Base-by-base conservation (phyloP, 257 asterid species). In the Salvia rosmarinus region DNA sequence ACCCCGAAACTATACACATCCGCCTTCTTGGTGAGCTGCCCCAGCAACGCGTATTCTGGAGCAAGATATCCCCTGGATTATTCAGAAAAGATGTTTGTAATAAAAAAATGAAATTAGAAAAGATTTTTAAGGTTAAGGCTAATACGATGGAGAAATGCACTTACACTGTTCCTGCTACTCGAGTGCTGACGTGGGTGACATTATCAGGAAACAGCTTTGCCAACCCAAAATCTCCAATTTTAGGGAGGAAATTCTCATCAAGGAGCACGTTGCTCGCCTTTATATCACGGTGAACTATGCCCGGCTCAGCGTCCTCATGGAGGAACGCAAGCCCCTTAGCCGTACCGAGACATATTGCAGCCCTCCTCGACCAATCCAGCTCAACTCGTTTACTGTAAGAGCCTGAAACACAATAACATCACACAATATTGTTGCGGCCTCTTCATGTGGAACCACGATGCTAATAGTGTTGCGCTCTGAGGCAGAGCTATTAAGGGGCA, bases 141-240 rank as follows among this genome's bases (percentile, higher is more conserved):
- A 71, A 32, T 11, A 19, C 9, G 4, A 62, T 32, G 50, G n/a
- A 2, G 60, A 73, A 40, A 11, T 19, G 68, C n/a, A 74, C 97
- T 78, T 83, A 91, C 98, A 86, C 70, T 52, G 98, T 91, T 72
- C 98, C 98, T n/a, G 96, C 98, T 46, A 91, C 96, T 67, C 96
- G 71, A 44, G 98, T 91, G 82, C 95, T 91, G 50, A 91, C 86
- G 46, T 91, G 98, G 11, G 98, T 91, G 83, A 89, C 85, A 73
- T 91, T 86, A 66, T 91, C 96, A 5, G 98, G 98, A 71, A 91
- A 91, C 8, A 91, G 90, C 68, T 91, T 91, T 0, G 98, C 98
- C 72, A 91, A 79, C 23, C 98, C 98, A 67, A 91, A 91, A 74
- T 91, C 96, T 44, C 91, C 91, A 9, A 91, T 91, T 72, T 87